These are phyloP conservation scores for Coprinopsis marcescibilis DNA, from an alignment of 768 basidiomycete species.

Conservation along the genomic window DNA sequence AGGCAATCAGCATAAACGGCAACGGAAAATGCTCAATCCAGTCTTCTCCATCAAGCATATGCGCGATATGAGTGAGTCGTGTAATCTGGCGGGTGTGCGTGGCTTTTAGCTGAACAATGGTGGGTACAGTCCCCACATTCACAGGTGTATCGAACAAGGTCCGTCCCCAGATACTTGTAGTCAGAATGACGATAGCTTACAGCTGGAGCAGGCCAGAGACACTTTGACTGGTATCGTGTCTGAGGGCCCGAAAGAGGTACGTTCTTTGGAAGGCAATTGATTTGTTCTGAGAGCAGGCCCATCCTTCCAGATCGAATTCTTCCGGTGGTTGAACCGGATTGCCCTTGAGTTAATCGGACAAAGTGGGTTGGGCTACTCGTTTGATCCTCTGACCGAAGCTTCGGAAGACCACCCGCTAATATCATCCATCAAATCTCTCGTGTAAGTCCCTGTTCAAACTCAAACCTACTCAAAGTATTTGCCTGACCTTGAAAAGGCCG, in stretches of 20 bases:
- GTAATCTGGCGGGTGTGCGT: neutral
- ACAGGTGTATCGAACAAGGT: constrained; percentile 28
- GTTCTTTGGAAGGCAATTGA: neutral
- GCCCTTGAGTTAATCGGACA: constrained; percentile 46
- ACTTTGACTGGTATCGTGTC: neutral
- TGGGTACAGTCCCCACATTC: constrained; percentile 31
- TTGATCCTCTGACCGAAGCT: constrained; percentile 32
- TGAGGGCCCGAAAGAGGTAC: constrained; percentile 12
- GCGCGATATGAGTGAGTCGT: constrained; percentile 27
- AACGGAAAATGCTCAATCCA: constrained; percentile 33
- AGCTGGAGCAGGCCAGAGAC: neutral
- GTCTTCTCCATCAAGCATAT: constrained; percentile 29
- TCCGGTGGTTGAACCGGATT: constrained; percentile 33
- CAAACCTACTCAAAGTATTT: neutral
- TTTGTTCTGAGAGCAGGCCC: neutral
- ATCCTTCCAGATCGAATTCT: constrained; percentile 25
- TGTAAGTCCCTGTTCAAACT: constrained; percentile 18
- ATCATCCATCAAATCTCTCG: constrained; percentile 24
- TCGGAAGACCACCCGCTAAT: constrained; percentile 24
- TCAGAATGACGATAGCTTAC: neutral
- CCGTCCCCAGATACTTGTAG: neutral
- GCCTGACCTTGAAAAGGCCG: neutral
- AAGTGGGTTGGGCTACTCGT: constrained; percentile 41
- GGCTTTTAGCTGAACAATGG: too few species aligned
- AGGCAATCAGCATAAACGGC: constrained; percentile 15